Conservation (phyloP, 257 asterid genomes). For the Lavandula angustifolia region DNA sequence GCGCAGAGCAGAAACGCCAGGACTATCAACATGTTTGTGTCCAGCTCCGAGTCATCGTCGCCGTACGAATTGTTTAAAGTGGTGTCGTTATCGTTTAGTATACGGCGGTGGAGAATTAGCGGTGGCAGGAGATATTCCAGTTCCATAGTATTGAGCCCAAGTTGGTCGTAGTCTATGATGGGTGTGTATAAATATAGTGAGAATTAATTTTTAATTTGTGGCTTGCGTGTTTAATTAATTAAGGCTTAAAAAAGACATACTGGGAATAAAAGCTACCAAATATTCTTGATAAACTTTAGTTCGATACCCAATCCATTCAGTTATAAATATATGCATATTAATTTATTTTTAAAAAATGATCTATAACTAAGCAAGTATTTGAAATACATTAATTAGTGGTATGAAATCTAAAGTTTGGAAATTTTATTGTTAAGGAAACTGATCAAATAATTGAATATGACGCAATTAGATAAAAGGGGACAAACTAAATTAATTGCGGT, state of each 20-base stretch:
- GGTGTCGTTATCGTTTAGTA: neutral
- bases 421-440: neutral
- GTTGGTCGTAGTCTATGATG: too few relatives aligned
- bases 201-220: too few relatives aligned
- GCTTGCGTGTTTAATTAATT: neutral
- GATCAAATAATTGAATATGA: neutral
- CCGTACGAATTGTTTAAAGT: neutral
- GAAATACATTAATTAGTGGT: neutral
- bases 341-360: neutral
- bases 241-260: neutral
- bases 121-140: neutral
- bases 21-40: constrained; percentile 36
- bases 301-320: constrained; percentile 24
- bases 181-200: too few relatives aligned
- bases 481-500: neutral
- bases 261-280: constrained; percentile 23
- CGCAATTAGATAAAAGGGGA: neutral
- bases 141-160: neutral
- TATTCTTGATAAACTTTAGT: neutral
- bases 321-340: too few relatives aligned
- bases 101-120: constrained; percentile 8
- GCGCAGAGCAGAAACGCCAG: constrained; percentile 36
- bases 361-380: too few relatives aligned
- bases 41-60: neutral
- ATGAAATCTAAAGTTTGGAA: neutral